phyloP scores from a whole-genome alignment of 805 yeast species.

The Teunomyces funiuensis region DNA sequence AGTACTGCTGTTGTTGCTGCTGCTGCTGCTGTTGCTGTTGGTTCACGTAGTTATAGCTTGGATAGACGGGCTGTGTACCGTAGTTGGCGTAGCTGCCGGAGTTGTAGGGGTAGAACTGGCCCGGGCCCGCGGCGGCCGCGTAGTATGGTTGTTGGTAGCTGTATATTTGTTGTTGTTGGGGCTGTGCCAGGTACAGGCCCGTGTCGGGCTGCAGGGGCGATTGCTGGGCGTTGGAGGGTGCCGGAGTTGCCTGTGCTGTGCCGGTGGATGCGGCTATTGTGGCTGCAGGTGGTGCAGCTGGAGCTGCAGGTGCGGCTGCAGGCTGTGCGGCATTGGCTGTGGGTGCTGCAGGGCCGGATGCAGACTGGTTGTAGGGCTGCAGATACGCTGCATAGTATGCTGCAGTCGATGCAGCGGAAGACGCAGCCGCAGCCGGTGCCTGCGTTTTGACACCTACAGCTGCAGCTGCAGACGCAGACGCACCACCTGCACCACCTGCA shows the following conservation, averaged over 20 bases:
- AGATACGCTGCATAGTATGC: constrained; percentile 5
- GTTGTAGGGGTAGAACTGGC: constrained; percentile 22
- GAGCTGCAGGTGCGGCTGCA: too few species aligned
- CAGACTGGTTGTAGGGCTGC: constrained; percentile 5
- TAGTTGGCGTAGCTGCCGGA: constrained; percentile 17
- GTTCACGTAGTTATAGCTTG: constrained; percentile 15
- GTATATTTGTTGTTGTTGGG: constrained; percentile 15
- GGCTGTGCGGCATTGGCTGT: too few species aligned
- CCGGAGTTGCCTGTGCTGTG: background rate
- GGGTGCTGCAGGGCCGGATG: too few species aligned
- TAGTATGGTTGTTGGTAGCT: constrained; percentile 22
- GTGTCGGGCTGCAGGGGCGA: constrained; percentile 11
- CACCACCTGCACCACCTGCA: too few species aligned
- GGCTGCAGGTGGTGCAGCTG: too few species aligned
- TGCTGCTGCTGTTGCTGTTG: constrained; percentile 12
- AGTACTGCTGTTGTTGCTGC: background rate
- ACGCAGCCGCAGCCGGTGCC: constrained; percentile 12
- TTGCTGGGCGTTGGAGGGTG: constrained; percentile 10
- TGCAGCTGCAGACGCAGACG: constrained; percentile 15
- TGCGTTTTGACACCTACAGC: constrained; percentile 13
- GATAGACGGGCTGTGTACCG: constrained; percentile 17
- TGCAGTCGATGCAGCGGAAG: too few species aligned
- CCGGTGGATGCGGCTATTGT: background rate
- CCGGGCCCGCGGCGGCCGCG: constrained; percentile 16
- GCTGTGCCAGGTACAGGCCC: constrained; percentile 6